Percentiles rank a stretch among this genome's conserved stretches.
Evolutionary conservation across 2,329 filamentous ascomycete species (phyloP).

Genomic region (Aspergillus persii): DNA sequence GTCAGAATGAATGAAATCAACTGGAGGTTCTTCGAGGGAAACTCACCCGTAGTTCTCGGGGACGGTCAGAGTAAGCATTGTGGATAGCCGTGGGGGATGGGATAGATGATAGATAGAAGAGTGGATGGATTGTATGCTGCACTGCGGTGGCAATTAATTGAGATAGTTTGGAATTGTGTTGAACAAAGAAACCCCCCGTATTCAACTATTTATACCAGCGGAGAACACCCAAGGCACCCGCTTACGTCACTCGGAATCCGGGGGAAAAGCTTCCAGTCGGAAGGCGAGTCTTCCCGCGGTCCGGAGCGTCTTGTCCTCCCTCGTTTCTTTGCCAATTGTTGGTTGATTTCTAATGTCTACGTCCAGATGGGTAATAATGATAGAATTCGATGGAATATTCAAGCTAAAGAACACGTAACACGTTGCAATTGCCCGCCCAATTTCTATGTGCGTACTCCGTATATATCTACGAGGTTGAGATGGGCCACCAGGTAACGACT

Average conservation of each 20-base stretch:
- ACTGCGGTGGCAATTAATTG: background rate
- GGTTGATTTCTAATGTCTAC: background rate
- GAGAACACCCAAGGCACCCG: background rate
- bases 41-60: constrained; percentile 51
- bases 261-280: constrained; percentile 7
- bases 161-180: background rate
- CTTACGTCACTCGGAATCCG: constrained; percentile 9
- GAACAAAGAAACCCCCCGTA: background rate
- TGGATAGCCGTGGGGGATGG: constrained; percentile 7
- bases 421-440: background rate
- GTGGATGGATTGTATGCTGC: background rate
- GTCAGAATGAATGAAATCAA: background rate
- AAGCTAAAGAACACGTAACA: background rate
- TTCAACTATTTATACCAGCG: background rate
- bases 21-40: background rate
- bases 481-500: background rate
- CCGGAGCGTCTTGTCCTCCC: background rate
- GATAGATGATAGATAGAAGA: background rate
- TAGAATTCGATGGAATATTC: background rate
- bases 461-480: background rate
- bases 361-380: background rate
- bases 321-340: too few species aligned
- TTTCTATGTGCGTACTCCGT: background rate
- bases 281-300: background rate
- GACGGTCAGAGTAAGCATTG: constrained; percentile 43